These are phyloP conservation scores for Ramularia endophylla DNA, from an alignment of 2,329 filamentous ascomycete species.

Conservation along the genomic window DNA sequence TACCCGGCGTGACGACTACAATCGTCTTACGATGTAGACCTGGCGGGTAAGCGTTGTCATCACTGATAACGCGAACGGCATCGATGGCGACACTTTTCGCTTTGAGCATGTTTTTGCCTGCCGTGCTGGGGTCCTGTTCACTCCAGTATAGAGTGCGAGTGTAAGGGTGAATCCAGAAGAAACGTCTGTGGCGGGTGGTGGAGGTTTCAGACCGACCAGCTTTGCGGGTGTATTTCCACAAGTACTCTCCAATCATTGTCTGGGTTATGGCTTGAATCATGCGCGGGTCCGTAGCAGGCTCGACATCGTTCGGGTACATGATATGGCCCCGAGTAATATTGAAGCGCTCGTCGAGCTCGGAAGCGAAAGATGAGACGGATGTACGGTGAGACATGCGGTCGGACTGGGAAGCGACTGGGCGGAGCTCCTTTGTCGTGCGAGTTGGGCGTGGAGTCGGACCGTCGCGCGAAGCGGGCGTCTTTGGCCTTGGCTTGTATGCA, in stretches of 20 bases:
- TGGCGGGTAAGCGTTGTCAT: slow-evolving; percentile 92
- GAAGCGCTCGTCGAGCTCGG: slow-evolving; percentile 87
- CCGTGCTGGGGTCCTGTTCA: slow-evolving; percentile 74
- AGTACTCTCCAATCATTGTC: slow-evolving; percentile 98
- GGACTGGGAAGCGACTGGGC: slow-evolving; percentile 9
- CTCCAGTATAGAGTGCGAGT: slow-evolving; percentile 97
- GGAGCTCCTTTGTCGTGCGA: slow-evolving; percentile 39
- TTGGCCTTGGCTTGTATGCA: slow-evolving; percentile 47
- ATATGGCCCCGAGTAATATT: slow-evolving; percentile 58
- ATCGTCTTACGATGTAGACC: slow-evolving; percentile 92
- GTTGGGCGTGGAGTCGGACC: slow-evolving; percentile 55
- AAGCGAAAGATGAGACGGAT: slow-evolving; percentile 91
- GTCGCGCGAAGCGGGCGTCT: slow-evolving; percentile 25
- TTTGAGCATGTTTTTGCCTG: slow-evolving; percentile 68
- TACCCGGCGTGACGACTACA: slow-evolving; percentile 80
- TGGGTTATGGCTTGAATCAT: slow-evolving; percentile 99
- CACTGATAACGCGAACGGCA: slow-evolving; percentile 81
- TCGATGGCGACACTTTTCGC: slow-evolving; percentile 92
- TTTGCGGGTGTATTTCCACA: slow-evolving; percentile 99
- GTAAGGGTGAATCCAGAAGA: slow-evolving; percentile 99
- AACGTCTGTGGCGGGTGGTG: slow-evolving; percentile 81
- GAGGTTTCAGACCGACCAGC: slow-evolving; percentile 84
- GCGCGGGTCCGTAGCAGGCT: slow-evolving; percentile 72
- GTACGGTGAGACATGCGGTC: slow-evolving; percentile 53
- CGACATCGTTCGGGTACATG: slow-evolving; percentile 55